Evolutionary conservation across 345 rosid species (phyloP), one percentile per base, ranked within the genome.

Genomic region (Dipteronia dyeriana): DNA sequence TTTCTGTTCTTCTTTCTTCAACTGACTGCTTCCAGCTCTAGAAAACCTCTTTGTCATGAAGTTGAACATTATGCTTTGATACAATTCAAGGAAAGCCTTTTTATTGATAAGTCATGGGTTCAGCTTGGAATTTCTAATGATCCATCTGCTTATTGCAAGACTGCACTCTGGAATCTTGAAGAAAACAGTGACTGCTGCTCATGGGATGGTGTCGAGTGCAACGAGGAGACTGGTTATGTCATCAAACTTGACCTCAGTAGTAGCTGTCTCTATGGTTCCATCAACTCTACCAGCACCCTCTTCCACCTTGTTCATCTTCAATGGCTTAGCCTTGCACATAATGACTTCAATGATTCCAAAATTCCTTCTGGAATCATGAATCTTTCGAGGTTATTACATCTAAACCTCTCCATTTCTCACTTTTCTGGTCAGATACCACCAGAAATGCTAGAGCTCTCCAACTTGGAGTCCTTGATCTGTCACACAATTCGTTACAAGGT

Each of bases 291-390:
- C 11, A 41, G 2, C 45, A 41, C 45, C 10, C 45, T 9, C 1
- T 41, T 41, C 10, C 0, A 41, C 9, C 11, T 8, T 41, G 45
- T 41, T 5, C 45, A 41, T 54, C 82, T 61, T 49, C 25, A 60
- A 57, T 34, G 57, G 22, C 86, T 71, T 23, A 71, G 43, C 53
- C 80, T 83, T 53, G 56, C 81, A 0, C 17, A 38, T 20, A 84
- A 80, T 49, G 0, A 80, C 75, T 83, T 80, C 73, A 10, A 2
- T 45, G 0, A 2, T 0, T 45, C 49, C 2, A 25, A 5, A 25
- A 74, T 83, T 2, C 72, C 81, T 9, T 25, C 71, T 16, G 66
- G 4, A 14, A 53, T 83, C 20, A 23, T 11, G 43, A 23, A 22
- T 0, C 65, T 80, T 14, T 66, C 75, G 0, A 41, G 19, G 17